Evolutionary conservation across 805 yeast genomes (phyloP).

Genomic region (Diddensiella caesifluorescens): DNA sequence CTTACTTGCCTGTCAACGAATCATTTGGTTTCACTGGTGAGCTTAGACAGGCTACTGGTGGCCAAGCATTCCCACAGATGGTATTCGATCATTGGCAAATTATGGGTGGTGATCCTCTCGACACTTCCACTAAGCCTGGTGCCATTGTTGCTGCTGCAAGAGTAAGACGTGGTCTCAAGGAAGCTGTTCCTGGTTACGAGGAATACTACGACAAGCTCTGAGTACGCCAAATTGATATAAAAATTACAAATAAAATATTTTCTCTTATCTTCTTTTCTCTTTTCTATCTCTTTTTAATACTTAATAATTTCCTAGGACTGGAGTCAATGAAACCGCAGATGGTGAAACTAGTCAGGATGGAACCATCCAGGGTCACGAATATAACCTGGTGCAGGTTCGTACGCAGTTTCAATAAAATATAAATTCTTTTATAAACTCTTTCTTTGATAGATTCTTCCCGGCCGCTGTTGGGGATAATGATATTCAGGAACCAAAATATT

Average conservation of each 20-base stretch:
- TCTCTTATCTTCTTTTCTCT: not conserved
- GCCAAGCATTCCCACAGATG: conserved; percentile 99
- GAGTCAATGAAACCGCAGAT: too few relatives aligned
- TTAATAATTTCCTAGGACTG: conserved; percentile 1
- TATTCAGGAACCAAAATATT: too few relatives aligned
- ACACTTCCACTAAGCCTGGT: conserved; percentile 72
- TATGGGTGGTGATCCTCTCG: conserved; percentile 88
- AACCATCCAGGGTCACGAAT: too few relatives aligned
- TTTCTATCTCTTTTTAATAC: not conserved
- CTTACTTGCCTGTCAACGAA: conserved; percentile 99
- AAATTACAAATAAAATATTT: not conserved
- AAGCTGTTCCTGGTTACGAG: conserved; percentile 97
- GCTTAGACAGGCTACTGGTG: conserved; percentile 99
- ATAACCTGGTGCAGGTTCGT: too few relatives aligned
- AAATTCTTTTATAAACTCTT: too few relatives aligned
- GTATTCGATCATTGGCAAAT: conserved; percentile 98
- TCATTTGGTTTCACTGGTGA: conserved; percentile 99
- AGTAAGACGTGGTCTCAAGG: conserved; percentile 96
- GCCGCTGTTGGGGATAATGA: too few relatives aligned
- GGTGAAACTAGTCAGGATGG: too few relatives aligned
- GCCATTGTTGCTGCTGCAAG: conserved; percentile 62
- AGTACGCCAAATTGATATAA: conserved; percentile 20
- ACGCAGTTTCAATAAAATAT: too few relatives aligned
- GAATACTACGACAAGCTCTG: conserved; percentile 64
- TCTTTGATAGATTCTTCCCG: too few relatives aligned